A percentile compares a stretch with the other conserved stretches of the same genome.
Conservation (phyloP, 352 stramenopile species). For the Globisporangium carolinianum region DNA sequence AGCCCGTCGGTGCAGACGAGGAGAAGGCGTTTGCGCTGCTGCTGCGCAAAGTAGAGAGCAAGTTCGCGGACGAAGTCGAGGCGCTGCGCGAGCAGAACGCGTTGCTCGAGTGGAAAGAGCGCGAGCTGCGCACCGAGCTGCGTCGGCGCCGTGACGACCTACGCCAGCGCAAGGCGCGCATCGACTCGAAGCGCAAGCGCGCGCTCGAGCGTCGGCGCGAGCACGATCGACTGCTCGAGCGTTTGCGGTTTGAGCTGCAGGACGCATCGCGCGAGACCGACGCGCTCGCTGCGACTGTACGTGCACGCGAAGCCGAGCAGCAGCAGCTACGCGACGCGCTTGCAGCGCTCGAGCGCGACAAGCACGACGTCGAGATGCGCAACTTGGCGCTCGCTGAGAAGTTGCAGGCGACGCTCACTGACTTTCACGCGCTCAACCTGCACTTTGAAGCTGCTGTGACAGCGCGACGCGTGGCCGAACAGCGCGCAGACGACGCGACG, state of each 20-base stretch:
- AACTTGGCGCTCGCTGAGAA: conserved; percentile 48
- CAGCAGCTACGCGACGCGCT: conserved; percentile 16
- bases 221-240: conserved; percentile 40
- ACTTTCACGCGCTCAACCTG: conserved; percentile 64
- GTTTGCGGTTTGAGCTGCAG: conserved; percentile 30
- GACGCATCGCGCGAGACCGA: conserved; percentile 13
- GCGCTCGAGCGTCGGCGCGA: conserved; percentile 54
- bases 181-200: conserved; percentile 69
- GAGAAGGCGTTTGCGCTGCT: conserved; percentile 60
- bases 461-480: conserved; percentile 36
- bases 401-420: conserved; percentile 50
- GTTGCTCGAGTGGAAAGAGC: conserved; percentile 58
- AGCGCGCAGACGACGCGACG: conserved; percentile 38
- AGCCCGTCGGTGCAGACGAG: conserved; percentile 18
- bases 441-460: conserved; percentile 52
- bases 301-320: conserved; percentile 19
- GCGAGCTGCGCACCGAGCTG: conserved; percentile 66
- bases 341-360: conserved; percentile 24
- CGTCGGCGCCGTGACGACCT: conserved; percentile 49
- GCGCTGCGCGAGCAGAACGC: conserved; percentile 62
- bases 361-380: conserved; percentile 34
- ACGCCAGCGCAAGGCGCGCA: conserved; percentile 54
- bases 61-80: conserved; percentile 75
- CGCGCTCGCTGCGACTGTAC: conserved; percentile 11
- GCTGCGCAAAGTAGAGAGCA: conserved; percentile 69